Evolutionary conservation across 352 stramenopile genomes (phyloP), one percentile per base, ranked within the genome.

Genomic region (Phytophthora boehmeriae): DNA sequence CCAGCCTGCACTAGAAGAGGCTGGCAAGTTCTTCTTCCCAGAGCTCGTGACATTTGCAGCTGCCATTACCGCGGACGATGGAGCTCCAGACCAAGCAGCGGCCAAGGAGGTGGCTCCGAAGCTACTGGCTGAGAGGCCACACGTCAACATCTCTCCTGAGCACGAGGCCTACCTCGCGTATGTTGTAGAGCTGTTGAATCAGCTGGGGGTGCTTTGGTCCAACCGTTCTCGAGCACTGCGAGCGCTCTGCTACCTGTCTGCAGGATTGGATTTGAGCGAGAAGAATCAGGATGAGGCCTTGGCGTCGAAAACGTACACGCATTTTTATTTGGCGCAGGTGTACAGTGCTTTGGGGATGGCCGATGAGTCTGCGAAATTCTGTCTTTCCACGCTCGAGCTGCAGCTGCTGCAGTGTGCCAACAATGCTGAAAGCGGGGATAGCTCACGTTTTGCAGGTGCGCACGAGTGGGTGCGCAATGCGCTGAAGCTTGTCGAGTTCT

Each of bases 281-380:
- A 42, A 48, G 17, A 46, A 48, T 0, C 49, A 63, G n/a, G 27
- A 74, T 19, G 44, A 46, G 2, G 23, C 51, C 16, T 44, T 67
- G 23, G 48, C 55, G 1, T 61, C 66, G 0, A 76, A 77, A 16
- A 83, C 76, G 4, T 78, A 88, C 51, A 61, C 80, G 35, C 71
- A 88, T 30, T 91, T 93, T 49, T 93, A 89, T 58, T 52, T 93
- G 41, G 83, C 83, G 6, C 83, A 93, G 42, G 69, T 90, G 27
- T 93, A 87, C 43, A 76, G 75, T 14, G 68, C 63, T 9, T 71
- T 93, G 16, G 58, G 79, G 8, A 52, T 73, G 32, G 61, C 78
- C 1, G 74, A 84, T 19, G 69, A 78, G 23, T 90, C 83, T 14
- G 81, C 83, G 8, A 64, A 54, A 59, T 88, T 79, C 51, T 93